A percentile compares a stretch with the other conserved stretches of the same genome.
Evolutionary conservation across 805 yeast genomes (phyloP).

Genomic region (Sugiyamaella qingdaonensis): DNA sequence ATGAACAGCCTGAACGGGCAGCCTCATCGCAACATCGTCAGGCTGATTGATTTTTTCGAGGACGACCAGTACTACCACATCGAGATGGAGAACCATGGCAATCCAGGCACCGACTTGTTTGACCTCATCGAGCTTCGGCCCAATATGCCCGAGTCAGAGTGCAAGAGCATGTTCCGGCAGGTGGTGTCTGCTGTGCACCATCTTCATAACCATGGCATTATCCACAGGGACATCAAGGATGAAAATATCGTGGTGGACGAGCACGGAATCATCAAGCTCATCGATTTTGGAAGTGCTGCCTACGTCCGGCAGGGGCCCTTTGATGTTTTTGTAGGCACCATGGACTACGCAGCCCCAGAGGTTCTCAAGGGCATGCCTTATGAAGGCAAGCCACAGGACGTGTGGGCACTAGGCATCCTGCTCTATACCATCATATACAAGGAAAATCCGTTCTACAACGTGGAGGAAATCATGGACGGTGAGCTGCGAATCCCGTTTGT

Average conservation of each 20-base stretch:
- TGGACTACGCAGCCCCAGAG: constrained; percentile 97
- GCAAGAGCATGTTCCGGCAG: constrained; percentile 73
- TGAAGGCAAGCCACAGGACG: constrained; percentile 91
- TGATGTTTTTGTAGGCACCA: constrained; percentile 95
- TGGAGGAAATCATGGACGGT: constrained; percentile 93
- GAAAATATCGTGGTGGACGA: constrained; percentile 87
- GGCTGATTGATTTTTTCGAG: constrained; percentile 86
- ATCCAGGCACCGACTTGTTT: constrained; percentile 87
- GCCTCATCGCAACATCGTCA: constrained; percentile 85
- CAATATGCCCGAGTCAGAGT: constrained; percentile 74
- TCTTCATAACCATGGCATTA: constrained; percentile 79
- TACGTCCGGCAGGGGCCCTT: constrained; percentile 88
- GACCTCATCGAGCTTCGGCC: constrained; percentile 86
- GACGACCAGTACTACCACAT: constrained; percentile 85
- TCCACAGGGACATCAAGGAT: constrained; percentile 92
- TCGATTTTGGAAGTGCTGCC: constrained; percentile 96
- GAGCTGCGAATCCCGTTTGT: constrained; percentile 66
- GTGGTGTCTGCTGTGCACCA: constrained; percentile 75
- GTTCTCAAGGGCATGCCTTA: constrained; percentile 84
- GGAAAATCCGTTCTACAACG: constrained; percentile 93
- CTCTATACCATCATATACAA: constrained; percentile 85
- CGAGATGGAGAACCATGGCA: constrained; percentile 87
- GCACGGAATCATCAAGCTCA: constrained; percentile 68
- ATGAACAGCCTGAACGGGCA: constrained; percentile 62
- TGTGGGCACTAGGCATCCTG: constrained; percentile 94